Conservation (phyloP, 2,329 filamentous ascomycete species). For the Pleomassaria siparia region DNA sequence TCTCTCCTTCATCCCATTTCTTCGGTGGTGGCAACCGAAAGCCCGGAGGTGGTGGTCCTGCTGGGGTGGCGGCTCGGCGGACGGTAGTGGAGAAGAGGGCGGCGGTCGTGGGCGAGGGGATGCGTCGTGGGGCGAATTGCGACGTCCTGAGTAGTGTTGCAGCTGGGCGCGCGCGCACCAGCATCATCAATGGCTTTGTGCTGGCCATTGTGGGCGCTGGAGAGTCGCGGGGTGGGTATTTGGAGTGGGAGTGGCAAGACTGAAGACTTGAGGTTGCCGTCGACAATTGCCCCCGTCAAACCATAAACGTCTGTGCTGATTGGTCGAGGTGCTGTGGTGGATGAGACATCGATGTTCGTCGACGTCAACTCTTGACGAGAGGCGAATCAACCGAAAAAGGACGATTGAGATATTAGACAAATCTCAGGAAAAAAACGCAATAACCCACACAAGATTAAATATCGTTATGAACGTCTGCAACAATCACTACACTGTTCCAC, state of each 20-base stretch:
- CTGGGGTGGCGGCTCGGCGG: slow-evolving; percentile 64
- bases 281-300: slow-evolving; percentile 23
- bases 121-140: slow-evolving; percentile 34
- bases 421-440: too few species aligned
- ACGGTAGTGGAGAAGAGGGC: slow-evolving; percentile 66
- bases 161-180: slow-evolving; percentile 49
- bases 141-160: slow-evolving; percentile 41
- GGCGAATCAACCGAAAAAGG: background rate
- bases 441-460: too few species aligned
- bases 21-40: slow-evolving; percentile 76
- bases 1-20: slow-evolving; percentile 81
- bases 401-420: too few species aligned
- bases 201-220: slow-evolving; percentile 48
- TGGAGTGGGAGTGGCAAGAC: too few species aligned
- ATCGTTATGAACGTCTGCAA: too few species aligned
- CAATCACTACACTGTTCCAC: too few species aligned
- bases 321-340: slow-evolving; percentile 19
- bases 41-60: slow-evolving; percentile 74
- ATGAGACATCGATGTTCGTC: slow-evolving; percentile 12
- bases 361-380: slow-evolving; percentile 21
- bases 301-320: slow-evolving; percentile 24
- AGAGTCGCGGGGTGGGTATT: slow-evolving; percentile 25
- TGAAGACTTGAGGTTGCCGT: slow-evolving; percentile 22
- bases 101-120: slow-evolving; percentile 50
- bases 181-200: slow-evolving; percentile 50